Conservation (phyloP, 2,329 filamentous ascomycete species). For the Colletotrichum liriopes region DNA sequence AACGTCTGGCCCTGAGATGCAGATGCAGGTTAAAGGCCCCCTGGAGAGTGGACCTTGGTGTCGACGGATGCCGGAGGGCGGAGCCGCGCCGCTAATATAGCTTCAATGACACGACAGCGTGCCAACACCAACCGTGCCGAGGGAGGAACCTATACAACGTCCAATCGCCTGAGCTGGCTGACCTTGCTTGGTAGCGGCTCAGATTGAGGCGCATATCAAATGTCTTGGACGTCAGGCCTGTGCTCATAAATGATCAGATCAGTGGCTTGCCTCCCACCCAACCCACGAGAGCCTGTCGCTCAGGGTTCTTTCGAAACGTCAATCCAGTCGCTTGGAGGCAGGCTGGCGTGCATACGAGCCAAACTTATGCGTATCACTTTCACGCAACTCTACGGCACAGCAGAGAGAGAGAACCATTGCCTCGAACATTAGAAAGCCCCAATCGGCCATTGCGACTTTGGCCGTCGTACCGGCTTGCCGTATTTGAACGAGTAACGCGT, state of each 20-base stretch:
- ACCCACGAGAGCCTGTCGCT: conserved; percentile 17
- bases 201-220: conserved; percentile 21
- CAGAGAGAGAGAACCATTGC: background rate
- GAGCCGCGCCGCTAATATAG: conserved; percentile 7
- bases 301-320: conserved; percentile 24
- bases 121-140: conserved; percentile 11
- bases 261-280: conserved; percentile 22
- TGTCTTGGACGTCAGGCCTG: conserved; percentile 22
- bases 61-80: conserved; percentile 22
- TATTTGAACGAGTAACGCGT: background rate
- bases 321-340: conserved; percentile 5
- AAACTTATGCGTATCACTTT: background rate
- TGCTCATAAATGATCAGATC: conserved; percentile 30
- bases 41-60: conserved; percentile 16
- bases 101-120: background rate
- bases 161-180: conserved; percentile 5
- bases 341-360: conserved; percentile 2
- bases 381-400: conserved; percentile 2
- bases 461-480: too few relatives aligned
- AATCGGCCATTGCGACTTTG: background rate
- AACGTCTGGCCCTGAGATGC: background rate
- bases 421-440: background rate
- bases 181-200: conserved; percentile 16
- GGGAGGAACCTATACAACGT: conserved; percentile 7
- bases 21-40: conserved; percentile 9